Evolutionary conservation across 139 green algal species (phyloP).

Genomic region (Diplosphaera chodatii): DNA sequence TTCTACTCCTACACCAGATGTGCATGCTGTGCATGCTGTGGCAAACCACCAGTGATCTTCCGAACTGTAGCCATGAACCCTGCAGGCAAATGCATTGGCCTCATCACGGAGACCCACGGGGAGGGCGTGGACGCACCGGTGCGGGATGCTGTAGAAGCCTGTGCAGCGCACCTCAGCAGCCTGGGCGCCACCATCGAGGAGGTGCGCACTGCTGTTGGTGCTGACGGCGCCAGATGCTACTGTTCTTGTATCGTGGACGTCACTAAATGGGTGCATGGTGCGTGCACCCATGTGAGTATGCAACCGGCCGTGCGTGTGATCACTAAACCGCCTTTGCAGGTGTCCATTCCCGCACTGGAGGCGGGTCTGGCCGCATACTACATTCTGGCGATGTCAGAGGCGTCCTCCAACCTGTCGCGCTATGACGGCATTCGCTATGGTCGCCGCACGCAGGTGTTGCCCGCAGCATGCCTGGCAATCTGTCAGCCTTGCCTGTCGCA

Average conservation of each 20-base stretch:
- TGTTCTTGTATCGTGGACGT: no score
- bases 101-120: constrained; percentile 78
- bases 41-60: no score
- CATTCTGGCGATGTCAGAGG: constrained; percentile 87
- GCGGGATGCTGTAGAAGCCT: constrained; percentile 28
- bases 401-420: constrained; percentile 88
- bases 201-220: no score
- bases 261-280: no score
- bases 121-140: constrained; percentile 61
- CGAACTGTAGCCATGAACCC: no score
- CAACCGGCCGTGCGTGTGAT: constrained; percentile 52
- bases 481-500: no score
- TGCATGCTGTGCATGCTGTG: no score
- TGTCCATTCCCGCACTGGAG: constrained; percentile 71
- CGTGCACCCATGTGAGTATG: no score
- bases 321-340: constrained; percentile 65
- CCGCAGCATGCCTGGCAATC: background rate
- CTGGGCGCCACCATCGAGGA: constrained; percentile 75
- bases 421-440: constrained; percentile 95
- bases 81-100: constrained; percentile 58
- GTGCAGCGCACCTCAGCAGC: constrained; percentile 56
- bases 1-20: no score
- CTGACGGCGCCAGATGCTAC: no score
- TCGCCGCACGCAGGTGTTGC: constrained; percentile 26
- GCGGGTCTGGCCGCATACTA: constrained; percentile 93